phyloP scores from a whole-genome alignment of 163 green algal genomes.

The Chlorella variabilis region DNA sequence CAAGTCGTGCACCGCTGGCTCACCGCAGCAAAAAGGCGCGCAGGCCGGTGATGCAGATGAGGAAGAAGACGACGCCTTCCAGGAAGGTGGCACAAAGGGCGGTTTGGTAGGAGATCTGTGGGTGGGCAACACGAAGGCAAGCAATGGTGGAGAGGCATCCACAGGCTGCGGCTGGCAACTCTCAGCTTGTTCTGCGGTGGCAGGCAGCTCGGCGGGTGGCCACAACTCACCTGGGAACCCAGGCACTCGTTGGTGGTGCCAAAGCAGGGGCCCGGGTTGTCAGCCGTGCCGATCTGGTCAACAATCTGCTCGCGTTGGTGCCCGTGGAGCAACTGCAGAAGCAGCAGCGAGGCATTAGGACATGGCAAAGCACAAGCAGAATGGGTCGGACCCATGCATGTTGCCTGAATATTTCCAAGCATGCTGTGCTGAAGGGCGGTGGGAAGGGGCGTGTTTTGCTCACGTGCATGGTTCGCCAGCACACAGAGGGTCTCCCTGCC shows the following conservation, averaged over 20 bases:
- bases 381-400: no score
- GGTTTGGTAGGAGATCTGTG: constrained; percentile 55
- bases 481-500: background rate
- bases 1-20: no score
- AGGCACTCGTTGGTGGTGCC: constrained; percentile 47
- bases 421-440: no score
- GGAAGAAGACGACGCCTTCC: constrained; percentile 65
- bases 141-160: background rate
- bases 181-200: background rate
- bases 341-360: no score
- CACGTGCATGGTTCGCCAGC: constrained; percentile 8
- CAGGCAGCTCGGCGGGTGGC: background rate
- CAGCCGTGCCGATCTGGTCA: constrained; percentile 8
- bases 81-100: constrained; percentile 65
- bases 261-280: constrained; percentile 6
- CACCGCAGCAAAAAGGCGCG: constrained; percentile 14
- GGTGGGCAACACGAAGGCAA: background rate
- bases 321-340: constrained; percentile 2
- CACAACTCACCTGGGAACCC: constrained; percentile 35
- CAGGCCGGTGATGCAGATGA: constrained; percentile 58
- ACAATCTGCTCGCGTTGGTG: background rate
- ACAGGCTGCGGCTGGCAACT: no score
- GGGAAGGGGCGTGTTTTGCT: background rate
- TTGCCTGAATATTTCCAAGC: no score
- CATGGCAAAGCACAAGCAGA: no score